Evolutionary conservation across 1,284 basidiomycete genomes (phyloP), one percentile per base, ranked within the genome.

Genomic region (Rhodotorula sp.): DNA sequence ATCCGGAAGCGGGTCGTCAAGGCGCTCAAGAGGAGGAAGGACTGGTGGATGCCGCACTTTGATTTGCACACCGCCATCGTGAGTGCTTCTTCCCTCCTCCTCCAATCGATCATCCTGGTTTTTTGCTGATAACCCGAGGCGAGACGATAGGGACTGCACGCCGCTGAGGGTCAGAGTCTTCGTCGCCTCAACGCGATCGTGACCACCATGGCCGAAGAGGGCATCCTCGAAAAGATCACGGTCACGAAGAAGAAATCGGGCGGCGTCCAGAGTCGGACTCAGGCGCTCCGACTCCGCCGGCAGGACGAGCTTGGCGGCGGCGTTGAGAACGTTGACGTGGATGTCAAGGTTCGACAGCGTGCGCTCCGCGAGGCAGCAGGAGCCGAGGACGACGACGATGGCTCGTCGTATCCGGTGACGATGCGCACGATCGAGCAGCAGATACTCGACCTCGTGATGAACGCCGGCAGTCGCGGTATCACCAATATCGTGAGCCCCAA

Each of bases 121-220:
- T 12, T 18, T 23, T 18, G 15, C 46, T 39, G 51, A 49, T 3
- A 18, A 43, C 3, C 18, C 14, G 16, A 23, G 1, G 1, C 43
- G 43, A 43, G n/a, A 49, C 4, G 23, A 21, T 65, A 76, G 74
- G 74, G 74, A 12, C 63, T 76, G n/a, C 67, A 70, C 54, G 18
- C 56, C 16, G 63, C 65, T 29, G 87, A 86, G 1, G 88, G 88
- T 78, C 87, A 86, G 7, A 89, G 91, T 76, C 85, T 91, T 29
- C 86, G 91, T 10, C 90, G 91, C 77, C 91, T 93, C 79, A 87
- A 87, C 76, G 86, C 85, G 58, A 85, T 90, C 46, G 83, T 92
- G 56, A 86, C 87, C 1, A 88, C 89, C 73, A 84, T 93, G 76
- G 85, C 89, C 49, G 85, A 87, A 62, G 56, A 89, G 77, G 87